Evolutionary conservation across 2,329 filamentous ascomycete genomes (phyloP).

Genomic region (Tolypocladium tropicale): DNA sequence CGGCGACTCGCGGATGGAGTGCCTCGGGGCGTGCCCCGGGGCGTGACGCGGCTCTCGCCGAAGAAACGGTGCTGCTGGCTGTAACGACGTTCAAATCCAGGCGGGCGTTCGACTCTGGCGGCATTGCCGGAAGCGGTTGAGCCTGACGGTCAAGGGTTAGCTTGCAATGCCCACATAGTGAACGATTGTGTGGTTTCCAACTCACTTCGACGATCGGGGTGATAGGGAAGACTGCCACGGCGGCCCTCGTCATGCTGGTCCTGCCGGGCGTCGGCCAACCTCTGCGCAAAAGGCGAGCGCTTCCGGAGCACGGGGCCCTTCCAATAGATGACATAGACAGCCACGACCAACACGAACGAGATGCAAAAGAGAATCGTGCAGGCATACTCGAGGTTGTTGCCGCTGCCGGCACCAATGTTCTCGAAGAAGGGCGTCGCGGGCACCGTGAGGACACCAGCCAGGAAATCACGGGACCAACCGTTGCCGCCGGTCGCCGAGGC

Average conservation of each 20-base stretch:
- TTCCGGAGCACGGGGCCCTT: conserved; percentile 50
- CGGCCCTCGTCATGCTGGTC: conserved; percentile 18
- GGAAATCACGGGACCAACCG: conserved; percentile 62
- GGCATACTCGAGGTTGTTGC: conserved; percentile 46
- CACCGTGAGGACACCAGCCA: conserved; percentile 61
- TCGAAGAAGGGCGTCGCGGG: conserved; percentile 55
- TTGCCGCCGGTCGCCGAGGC: conserved; percentile 69
- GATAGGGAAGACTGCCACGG: conserved; percentile 15
- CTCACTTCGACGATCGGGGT: conserved; percentile 18
- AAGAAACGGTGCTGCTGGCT: conserved; percentile 31
- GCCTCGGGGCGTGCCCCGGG: conserved; percentile 23
- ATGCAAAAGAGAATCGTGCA: conserved; percentile 55
- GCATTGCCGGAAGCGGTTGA: conserved; percentile 11
- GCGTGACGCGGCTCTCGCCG: conserved; percentile 29
- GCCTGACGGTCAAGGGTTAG: conserved; percentile 5
- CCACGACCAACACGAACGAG: conserved; percentile 48
- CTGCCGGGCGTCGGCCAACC: conserved; percentile 36
- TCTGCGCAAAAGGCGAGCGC: conserved; percentile 55
- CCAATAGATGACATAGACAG: conserved; percentile 59
- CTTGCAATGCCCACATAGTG: neutral
- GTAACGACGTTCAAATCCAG: conserved; percentile 16
- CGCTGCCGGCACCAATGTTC: conserved; percentile 38
- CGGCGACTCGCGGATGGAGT: conserved; percentile 26
- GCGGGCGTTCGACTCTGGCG: conserved; percentile 10
- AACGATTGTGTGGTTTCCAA: neutral